Base-by-base conservation (phyloP, 306 rosid species). In the Geum urbanum region DNA sequence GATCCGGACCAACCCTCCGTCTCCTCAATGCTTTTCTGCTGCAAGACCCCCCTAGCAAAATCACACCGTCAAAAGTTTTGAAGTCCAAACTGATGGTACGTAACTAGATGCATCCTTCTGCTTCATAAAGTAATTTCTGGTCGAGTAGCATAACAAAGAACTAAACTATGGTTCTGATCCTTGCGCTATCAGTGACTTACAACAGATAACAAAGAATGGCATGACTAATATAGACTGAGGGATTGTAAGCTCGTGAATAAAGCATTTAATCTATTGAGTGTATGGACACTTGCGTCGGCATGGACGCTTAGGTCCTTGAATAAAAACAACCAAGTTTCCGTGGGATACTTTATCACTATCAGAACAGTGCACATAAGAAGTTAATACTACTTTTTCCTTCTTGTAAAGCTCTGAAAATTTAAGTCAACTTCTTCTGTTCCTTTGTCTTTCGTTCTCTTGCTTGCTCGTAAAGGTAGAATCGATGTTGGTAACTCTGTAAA, bases 1-100 rank as follows among this genome's bases (percentile, higher is more conserved):
- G 66, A 83, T 94, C 73, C 80, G 97, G 48, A 89, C 96, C 56
- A 89, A 89, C 73, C 99, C 99, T 75, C 99, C 99, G 40, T 88
- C 99, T 70, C 99, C 99, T 60, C 97, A 94, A 80, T 91, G 99
- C 87, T 94, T 94, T 85, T 94, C 97, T 52, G 82, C 78, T 9
- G 20, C 74, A 48, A 81, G 67, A 53, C 80, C 75, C 44, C 44
- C 77, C 78, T 20, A 72, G 60, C 27, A 89, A 82, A 78, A 39
- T 72, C 39, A 78, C 79, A 46, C 74, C 86, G 67, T 72, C 87
- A 68, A 78, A 79, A 83, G 61, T 78, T 56, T 72, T 84, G 61
- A 84, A 80, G 78, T 84, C 94, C 60, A 66, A 80, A 77, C 72
- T 88, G 49, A 85, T 80, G 97, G 98, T 90, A 81, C 13, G 84